phyloP scores from a whole-genome alignment of 148 eudicot species.

The Pouteria glomerata region DNA sequence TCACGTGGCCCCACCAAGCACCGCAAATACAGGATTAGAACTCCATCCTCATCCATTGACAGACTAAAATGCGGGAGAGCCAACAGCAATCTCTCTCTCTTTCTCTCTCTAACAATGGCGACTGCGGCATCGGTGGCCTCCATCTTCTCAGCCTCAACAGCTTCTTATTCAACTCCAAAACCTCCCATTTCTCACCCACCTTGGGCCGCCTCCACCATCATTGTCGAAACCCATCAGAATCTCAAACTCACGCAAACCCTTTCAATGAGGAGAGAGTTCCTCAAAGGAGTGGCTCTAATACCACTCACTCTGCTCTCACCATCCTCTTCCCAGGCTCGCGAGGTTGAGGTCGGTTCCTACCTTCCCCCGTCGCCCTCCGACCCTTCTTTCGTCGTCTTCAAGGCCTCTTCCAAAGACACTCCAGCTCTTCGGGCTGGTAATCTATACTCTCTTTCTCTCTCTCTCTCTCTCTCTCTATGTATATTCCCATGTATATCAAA shows the following conservation, averaged over 20 bases:
- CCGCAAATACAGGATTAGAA: background rate
- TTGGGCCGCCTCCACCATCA: slow-evolving; percentile 17
- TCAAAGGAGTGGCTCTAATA: slow-evolving; percentile 39
- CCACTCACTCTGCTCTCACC: slow-evolving; percentile 17
- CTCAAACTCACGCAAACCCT: slow-evolving; percentile 5
- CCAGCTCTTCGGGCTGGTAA: slow-evolving; percentile 99
- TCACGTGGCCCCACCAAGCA: background rate
- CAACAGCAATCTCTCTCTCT: background rate
- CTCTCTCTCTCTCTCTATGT: background rate
- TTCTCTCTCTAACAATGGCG: slow-evolving; percentile 17
- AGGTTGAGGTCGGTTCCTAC: slow-evolving; percentile 73
- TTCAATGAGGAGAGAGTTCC: slow-evolving; percentile 53
- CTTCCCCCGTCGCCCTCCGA: slow-evolving; percentile 55
- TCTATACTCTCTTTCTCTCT: background rate
- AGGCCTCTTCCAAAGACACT: slow-evolving; percentile 86
- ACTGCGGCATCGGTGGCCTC: slow-evolving; percentile 33
- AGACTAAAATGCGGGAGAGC: slow-evolving; percentile 18
- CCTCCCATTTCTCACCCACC: slow-evolving; percentile 11
- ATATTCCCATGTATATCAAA: too few relatives aligned
- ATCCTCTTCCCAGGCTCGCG: slow-evolving; percentile 45
- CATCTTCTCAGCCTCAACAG: slow-evolving; percentile 23
- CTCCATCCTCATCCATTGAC: slow-evolving; percentile 19
- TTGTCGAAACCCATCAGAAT: slow-evolving; percentile 16
- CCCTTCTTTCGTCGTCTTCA: slow-evolving; percentile 79
- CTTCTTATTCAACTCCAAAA: slow-evolving; percentile 20